Evolutionary conservation across 257 asterid genomes (phyloP).

Genomic region (Scutellaria baicalensis): DNA sequence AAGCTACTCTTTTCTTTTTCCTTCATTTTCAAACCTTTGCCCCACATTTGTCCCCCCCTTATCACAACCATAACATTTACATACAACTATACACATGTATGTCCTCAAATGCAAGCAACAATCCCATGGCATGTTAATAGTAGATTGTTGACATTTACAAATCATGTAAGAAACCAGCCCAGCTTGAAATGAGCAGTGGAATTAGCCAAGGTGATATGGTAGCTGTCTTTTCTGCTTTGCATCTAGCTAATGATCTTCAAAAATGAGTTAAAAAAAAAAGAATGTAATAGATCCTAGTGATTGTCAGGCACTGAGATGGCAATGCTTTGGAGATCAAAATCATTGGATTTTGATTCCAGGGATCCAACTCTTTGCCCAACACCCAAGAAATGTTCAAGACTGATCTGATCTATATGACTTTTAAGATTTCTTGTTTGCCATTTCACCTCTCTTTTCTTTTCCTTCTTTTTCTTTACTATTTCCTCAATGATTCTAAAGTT

Average conservation of each 20-base stretch:
- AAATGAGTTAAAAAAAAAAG: constrained; percentile 10
- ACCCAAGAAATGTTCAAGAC: constrained; percentile 47
- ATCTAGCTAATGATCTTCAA: constrained; percentile 23
- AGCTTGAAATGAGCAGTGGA: neutral
- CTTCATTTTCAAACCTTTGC: constrained; percentile 44
- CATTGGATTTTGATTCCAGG: constrained; percentile 62
- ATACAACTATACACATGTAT: no score
- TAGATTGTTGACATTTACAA: no score
- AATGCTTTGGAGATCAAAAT: constrained; percentile 46
- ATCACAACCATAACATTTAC: neutral
- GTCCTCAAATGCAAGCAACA: neutral
- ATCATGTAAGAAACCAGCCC: neutral
- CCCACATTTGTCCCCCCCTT: constrained; percentile 35
- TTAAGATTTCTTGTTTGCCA: constrained; percentile 78
- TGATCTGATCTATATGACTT: constrained; percentile 54
- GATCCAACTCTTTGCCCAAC: constrained; percentile 38
- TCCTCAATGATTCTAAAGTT: neutral
- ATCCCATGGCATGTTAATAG: no score
- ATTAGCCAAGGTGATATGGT: neutral
- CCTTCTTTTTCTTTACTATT: constrained; percentile 8
- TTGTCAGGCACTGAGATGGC: constrained; percentile 33
- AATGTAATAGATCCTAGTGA: constrained; percentile 10
- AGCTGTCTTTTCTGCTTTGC: constrained; percentile 22
- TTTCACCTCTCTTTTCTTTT: constrained; percentile 31
- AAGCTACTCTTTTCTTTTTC: constrained; percentile 22